Evolutionary conservation across 2,329 filamentous ascomycete species (phyloP).

Genomic region (Hypoxylon sp.): DNA sequence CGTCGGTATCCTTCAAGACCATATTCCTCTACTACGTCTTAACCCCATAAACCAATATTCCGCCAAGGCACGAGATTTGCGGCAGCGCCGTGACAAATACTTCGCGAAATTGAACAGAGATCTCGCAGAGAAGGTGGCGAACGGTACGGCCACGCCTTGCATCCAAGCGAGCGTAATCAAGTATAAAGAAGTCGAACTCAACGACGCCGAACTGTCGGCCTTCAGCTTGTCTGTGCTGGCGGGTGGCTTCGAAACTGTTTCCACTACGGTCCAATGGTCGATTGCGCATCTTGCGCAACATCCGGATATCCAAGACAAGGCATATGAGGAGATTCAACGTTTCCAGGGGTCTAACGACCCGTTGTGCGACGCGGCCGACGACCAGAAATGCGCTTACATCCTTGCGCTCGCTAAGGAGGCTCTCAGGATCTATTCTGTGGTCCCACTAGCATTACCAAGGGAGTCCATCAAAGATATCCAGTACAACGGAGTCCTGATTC

Average conservation of each 20-base stretch:
- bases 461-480: constrained; percentile 78
- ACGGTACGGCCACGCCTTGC: constrained; percentile 57
- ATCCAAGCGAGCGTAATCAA: constrained; percentile 55
- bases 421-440: constrained; percentile 82
- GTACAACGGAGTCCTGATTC: constrained; percentile 75
- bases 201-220: constrained; percentile 76
- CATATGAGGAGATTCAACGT: constrained; percentile 72
- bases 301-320: constrained; percentile 76
- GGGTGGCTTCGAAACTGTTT: constrained; percentile 84
- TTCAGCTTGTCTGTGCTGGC: constrained; percentile 87
- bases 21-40: constrained; percentile 79
- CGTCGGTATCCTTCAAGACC: constrained; percentile 87
- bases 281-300: constrained; percentile 78
- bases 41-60: constrained; percentile 56
- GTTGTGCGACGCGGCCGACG: constrained; percentile 81
- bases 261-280: constrained; percentile 83
- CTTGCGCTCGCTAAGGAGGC: constrained; percentile 84
- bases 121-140: constrained; percentile 56
- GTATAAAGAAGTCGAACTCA: constrained; percentile 58
- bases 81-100: constrained; percentile 75
- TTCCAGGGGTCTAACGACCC: constrained; percentile 62
- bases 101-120: constrained; percentile 75
- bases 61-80: constrained; percentile 72
- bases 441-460: constrained; percentile 81
- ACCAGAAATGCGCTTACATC: constrained; percentile 80